These are phyloP conservation scores for Colletotrichum euphorbiae DNA, from an alignment of 2,329 filamentous ascomycete species.

Conservation along the genomic window DNA sequence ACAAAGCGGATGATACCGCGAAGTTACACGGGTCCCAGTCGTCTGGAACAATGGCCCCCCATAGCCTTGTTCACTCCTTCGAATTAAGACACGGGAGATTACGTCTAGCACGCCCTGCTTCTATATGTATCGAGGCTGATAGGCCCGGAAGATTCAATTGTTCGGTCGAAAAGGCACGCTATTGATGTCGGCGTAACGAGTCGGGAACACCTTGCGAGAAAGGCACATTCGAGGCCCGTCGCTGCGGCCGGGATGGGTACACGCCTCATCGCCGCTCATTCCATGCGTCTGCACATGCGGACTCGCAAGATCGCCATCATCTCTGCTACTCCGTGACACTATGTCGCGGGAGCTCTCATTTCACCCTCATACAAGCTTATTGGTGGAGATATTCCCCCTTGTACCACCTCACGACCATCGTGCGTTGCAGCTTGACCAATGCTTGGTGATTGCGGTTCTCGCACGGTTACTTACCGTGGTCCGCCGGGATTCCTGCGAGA, in stretches of 20 bases:
- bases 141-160: not conserved
- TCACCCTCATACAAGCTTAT: constrained; percentile 11
- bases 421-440: not conserved
- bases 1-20: constrained; percentile 2
- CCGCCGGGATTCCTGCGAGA: not conserved
- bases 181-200: constrained; percentile 16
- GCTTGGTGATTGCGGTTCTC: not conserved
- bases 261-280: constrained; percentile 18
- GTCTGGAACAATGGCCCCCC: constrained; percentile 10
- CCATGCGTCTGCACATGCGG: not conserved
- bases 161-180: not conserved
- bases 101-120: not conserved
- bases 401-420: not conserved
- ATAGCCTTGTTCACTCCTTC: not conserved
- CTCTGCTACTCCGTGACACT: too few relatives aligned
- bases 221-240: not conserved
- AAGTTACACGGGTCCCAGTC: constrained; percentile 13
- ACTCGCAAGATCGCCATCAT: not conserved
- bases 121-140: not conserved
- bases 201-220: constrained; percentile 27
- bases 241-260: constrained; percentile 9
- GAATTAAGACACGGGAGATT: constrained; percentile 5
- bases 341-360: not conserved
- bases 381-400: constrained; percentile 18
- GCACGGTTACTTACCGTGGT: not conserved